Conservation (phyloP, 192 early-diverging fungal genomes). For the Linnemannia schmuckeri region DNA sequence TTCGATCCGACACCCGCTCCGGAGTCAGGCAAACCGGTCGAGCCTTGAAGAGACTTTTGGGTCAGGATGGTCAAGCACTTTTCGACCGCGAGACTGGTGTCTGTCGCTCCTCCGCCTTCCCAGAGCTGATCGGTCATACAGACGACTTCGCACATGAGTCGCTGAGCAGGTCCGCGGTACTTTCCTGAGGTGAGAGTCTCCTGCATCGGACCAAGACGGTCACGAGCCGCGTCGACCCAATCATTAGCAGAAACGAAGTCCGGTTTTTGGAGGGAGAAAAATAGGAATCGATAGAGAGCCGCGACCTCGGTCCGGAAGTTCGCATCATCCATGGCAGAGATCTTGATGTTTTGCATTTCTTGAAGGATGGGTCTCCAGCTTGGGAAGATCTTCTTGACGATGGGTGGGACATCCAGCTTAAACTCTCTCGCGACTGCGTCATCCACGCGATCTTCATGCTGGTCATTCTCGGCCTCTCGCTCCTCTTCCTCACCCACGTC, state of each 20-base stretch:
- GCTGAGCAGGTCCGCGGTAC: constrained; percentile 24
- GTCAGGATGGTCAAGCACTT: constrained; percentile 11
- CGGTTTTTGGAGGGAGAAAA: constrained; percentile 15
- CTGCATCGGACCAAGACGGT: constrained; percentile 7
- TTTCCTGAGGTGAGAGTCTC: background rate
- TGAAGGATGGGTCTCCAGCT: background rate
- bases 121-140: constrained; percentile 35
- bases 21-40: background rate
- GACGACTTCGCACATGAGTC: constrained; percentile 24
- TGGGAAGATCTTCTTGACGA: constrained; percentile 29
- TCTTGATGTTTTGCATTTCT: constrained; percentile 26
- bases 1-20: background rate
- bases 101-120: constrained; percentile 33
- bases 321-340: background rate
- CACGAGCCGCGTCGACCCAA: background rate
- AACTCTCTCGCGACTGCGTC: background rate
- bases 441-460: background rate
- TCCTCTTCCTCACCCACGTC: background rate
- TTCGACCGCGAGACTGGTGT: constrained; percentile 31
- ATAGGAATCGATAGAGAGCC: constrained; percentile 19
- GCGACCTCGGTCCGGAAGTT: constrained; percentile 6
- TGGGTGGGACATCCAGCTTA: background rate
- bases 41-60: constrained; percentile 14
- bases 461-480: background rate
- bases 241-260: background rate